Evolutionary conservation across 257 asterid genomes (phyloP).

Genomic region (Penstemon davidsonii): DNA sequence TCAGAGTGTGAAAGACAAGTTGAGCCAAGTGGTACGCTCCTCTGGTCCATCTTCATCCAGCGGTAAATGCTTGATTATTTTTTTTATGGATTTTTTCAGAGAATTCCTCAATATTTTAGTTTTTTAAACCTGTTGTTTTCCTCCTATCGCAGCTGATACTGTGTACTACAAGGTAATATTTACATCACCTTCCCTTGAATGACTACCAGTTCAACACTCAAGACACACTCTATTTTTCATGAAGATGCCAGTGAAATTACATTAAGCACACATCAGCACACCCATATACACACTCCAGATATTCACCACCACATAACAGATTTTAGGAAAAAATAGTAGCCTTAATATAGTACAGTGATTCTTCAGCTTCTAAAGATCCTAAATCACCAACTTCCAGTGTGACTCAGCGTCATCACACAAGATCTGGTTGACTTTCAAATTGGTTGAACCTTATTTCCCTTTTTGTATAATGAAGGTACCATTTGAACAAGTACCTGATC

Average conservation of each 20-base stretch:
- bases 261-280: not conserved
- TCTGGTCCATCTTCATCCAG: slow-evolving; percentile 46
- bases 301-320: slow-evolving; percentile 5
- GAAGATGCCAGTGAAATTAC: slow-evolving; percentile 24
- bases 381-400: not conserved
- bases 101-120: not conserved
- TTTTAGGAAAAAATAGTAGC: not conserved
- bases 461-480: slow-evolving; percentile 65
- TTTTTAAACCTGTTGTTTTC: slow-evolving; percentile 20
- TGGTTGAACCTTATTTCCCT: slow-evolving; percentile 16
- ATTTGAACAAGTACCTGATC: slow-evolving; percentile 95
- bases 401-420: slow-evolving; percentile 8
- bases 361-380: not conserved
- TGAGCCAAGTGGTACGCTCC: slow-evolving; percentile 77
- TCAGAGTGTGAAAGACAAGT: slow-evolving; percentile 78
- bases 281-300: not conserved
- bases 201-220: slow-evolving; percentile 11
- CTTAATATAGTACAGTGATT: not conserved
- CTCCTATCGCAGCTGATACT: slow-evolving; percentile 60
- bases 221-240: slow-evolving; percentile 14
- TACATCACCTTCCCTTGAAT: slow-evolving; percentile 25
- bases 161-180: slow-evolving; percentile 75
- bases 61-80: slow-evolving; percentile 40
- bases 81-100: not conserved
- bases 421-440: slow-evolving; percentile 26